A percentile compares a stretch with the other conserved stretches of the same genome.
phyloP scores from a whole-genome alignment of 345 rosid genomes.

The Moringa oleifera region DNA sequence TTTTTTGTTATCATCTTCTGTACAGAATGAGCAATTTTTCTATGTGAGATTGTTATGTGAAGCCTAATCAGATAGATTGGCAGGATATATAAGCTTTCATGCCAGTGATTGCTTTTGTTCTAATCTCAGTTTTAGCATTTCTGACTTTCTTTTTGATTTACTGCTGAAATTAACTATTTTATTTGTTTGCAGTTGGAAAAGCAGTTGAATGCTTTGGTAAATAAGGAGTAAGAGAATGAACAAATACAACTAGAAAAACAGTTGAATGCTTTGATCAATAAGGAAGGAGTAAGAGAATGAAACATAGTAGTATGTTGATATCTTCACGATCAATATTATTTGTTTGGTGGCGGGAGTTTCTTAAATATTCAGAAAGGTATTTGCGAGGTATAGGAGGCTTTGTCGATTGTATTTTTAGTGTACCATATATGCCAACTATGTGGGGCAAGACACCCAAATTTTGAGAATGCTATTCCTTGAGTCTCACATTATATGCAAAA shows the following conservation, averaged over 20 bases:
- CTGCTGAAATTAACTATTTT: not conserved
- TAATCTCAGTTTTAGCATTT: no score
- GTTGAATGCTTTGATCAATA: constrained; percentile 37
- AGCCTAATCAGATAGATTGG: no score
- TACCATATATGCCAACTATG: constrained; percentile 27
- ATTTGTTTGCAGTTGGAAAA: constrained; percentile 56
- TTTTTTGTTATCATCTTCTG: no score
- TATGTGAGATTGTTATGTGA: no score
- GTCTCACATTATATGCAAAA: constrained; percentile 25
- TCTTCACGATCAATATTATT: constrained; percentile 3
- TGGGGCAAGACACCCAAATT: constrained; percentile 29
- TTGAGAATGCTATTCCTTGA: constrained; percentile 35
- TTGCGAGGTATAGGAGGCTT: constrained; percentile 12
- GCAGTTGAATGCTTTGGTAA: constrained; percentile 43
- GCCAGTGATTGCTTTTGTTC: no score
- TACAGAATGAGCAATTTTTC: no score
- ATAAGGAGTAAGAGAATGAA: no score
- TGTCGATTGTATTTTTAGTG: constrained; percentile 28
- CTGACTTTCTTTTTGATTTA: not conserved
- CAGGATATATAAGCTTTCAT: no score
- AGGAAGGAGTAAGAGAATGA: constrained; percentile 32
- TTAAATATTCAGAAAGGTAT: not conserved
- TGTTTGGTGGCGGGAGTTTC: not conserved
- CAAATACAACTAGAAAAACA: constrained; percentile 80
- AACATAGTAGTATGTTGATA: constrained; percentile 6